Base-by-base conservation (phyloP, 106 monocot genomes). In the Triglochin maritima region DNA sequence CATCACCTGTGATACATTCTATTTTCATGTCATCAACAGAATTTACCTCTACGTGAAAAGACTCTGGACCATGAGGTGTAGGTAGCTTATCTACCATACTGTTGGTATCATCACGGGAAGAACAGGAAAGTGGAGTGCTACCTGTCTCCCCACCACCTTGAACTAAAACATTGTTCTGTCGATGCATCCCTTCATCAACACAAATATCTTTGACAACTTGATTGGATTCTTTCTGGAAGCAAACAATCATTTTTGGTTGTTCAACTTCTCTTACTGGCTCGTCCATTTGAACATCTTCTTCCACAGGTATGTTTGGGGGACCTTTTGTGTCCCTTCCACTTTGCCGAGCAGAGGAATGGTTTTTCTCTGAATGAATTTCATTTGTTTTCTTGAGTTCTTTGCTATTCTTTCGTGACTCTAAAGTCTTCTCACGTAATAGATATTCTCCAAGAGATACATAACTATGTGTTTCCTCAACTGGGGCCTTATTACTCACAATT, bases 151-250 rank as follows among this genome's bases (percentile, higher is more conserved):
- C 29, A 29, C 29, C 29, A 29, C 29, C 29, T 29, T 29, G 29
- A 29, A 29, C 17, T 4, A 53, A 55, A 42, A 17, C 74, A 64
- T 65, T 86, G 17, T 74, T 56, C 72, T 50, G 17, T 13, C 55
- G 53, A 14, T 60, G 69, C 53, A 60, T 60, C 4, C 71, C 73
- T 74, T 93, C 82, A 67, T 89, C 89, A 61, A 89, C 63, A 17
- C 82, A 86, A 44, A 89, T 83, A 17, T 93, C 86, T 73, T 93
- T 86, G 16, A 88, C 57, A 66, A 65, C 54, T 57, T 81, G 71
- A 64, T 51, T 60, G 17, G 71, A 7, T 60, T 70, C 44, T 65
- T 79, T 69, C 56, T 75, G 59, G 47, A 56, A 73, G 57, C 74
- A 79, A 10, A 66, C 53, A n/a, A 71, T 69, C 66, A 62, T 79